These are phyloP conservation scores for Leccinum subatratum DNA, from an alignment of 1,284 basidiomycete genomes.

Conservation along the genomic window DNA sequence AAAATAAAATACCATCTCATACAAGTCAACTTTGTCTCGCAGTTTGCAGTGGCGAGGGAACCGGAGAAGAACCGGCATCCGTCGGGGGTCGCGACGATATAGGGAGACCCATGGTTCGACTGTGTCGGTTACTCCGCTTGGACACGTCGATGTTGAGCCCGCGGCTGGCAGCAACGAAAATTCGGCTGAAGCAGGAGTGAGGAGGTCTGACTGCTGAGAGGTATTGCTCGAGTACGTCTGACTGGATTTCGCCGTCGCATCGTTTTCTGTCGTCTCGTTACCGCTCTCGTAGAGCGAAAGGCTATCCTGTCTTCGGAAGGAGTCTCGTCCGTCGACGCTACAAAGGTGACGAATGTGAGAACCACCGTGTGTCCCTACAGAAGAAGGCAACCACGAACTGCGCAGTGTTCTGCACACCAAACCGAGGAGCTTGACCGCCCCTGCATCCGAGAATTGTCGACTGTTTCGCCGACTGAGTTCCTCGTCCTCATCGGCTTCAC, in stretches of 20 bases:
- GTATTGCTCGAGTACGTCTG: constrained; percentile 43
- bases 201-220: constrained; percentile 25
- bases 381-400: constrained; percentile 40
- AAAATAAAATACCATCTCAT: neutral
- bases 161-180: constrained; percentile 53
- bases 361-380: constrained; percentile 1
- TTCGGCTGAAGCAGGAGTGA: constrained; percentile 21
- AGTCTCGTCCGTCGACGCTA: constrained; percentile 53
- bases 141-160: constrained; percentile 61
- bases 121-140: constrained; percentile 57
- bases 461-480: constrained; percentile 64
- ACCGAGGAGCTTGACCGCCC: constrained; percentile 73
- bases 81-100: constrained; percentile 49
- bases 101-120: constrained; percentile 60
- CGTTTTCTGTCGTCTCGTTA: constrained; percentile 62
- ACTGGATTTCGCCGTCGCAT: constrained; percentile 47
- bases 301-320: constrained; percentile 68
- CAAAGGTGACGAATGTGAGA: constrained; percentile 13
- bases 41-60: constrained; percentile 24
- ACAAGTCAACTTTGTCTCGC: constrained; percentile 25
- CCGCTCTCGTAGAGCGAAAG: constrained; percentile 65
- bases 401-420: constrained; percentile 61
- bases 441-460: constrained; percentile 71
- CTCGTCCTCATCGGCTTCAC: constrained; percentile 34
- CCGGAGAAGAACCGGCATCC: constrained; percentile 18